A percentile compares a stretch with the other conserved stretches of the same genome.
phyloP scores from a whole-genome alignment of 192 early-diverging fungal species.

The Kappamyces sp. region DNA sequence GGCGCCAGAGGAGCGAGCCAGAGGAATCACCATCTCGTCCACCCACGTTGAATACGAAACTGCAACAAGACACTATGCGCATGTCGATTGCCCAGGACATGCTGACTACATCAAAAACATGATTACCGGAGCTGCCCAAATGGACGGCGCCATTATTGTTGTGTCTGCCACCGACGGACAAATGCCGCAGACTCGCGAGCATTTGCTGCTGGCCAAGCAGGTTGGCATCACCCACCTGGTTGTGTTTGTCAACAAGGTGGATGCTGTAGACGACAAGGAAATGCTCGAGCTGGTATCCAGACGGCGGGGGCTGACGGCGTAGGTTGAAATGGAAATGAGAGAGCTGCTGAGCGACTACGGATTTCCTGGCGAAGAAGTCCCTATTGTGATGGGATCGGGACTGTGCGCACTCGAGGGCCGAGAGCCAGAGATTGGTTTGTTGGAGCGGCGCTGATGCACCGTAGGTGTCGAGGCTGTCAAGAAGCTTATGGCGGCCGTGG shows the following conservation, averaged over 20 bases:
- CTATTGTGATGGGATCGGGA: conserved; percentile 88
- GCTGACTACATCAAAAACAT: conserved; percentile 99
- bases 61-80: conserved; percentile 81
- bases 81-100: conserved; percentile 98
- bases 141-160: conserved; percentile 96
- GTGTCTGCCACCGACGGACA: conserved; percentile 97
- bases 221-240: conserved; percentile 89
- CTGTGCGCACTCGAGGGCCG: conserved; percentile 90
- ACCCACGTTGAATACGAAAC: conserved; percentile 98
- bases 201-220: conserved; percentile 91
- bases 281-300: conserved; percentile 77
- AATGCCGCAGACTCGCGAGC: conserved; percentile 99
- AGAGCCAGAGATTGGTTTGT: conserved; percentile 70
- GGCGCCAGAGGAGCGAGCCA: conserved; percentile 94
- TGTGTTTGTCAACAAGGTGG: conserved; percentile 98
- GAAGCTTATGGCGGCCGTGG: conserved; percentile 91
- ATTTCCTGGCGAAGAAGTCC: conserved; percentile 85
- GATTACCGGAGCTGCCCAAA: conserved; percentile 97
- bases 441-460: no score
- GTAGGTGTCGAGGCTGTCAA: conserved; percentile 69
- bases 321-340: conserved; percentile 97
- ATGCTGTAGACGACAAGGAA: conserved; percentile 91
- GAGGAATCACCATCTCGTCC: conserved; percentile 96
- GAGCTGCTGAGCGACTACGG: conserved; percentile 86
- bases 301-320: not conserved